Evolutionary conservation across 2,329 filamentous ascomycete species (phyloP).

Genomic region (Alternaria conjuncta): DNA sequence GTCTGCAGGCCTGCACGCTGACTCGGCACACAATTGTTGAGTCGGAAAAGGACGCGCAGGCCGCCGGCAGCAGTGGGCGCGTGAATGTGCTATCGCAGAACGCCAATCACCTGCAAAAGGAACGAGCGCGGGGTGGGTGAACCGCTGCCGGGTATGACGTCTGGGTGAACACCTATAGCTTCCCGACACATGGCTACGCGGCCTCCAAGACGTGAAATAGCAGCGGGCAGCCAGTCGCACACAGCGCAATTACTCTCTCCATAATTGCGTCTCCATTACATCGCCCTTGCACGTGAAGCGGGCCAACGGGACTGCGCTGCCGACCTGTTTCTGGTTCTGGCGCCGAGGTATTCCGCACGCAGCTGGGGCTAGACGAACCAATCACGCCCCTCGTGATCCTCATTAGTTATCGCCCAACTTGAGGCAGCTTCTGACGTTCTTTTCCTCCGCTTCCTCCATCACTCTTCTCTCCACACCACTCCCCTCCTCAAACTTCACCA

Average conservation of each 20-base stretch:
- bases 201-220: neutral
- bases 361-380: conserved; percentile 36
- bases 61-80: neutral
- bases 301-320: conserved; percentile 40
- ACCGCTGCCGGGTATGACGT: conserved; percentile 14
- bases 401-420: conserved; percentile 45
- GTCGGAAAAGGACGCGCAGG: conserved; percentile 9
- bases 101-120: conserved; percentile 8
- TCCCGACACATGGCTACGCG: neutral
- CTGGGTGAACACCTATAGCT: conserved; percentile 4
- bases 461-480: conserved; percentile 47
- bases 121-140: conserved; percentile 11
- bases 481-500: conserved; percentile 52
- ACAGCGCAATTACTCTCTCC: neutral
- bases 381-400: conserved; percentile 38
- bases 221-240: neutral
- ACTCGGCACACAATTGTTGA: conserved; percentile 18
- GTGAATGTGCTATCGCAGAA: neutral
- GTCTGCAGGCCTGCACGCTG: conserved; percentile 34
- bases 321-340: conserved; percentile 27
- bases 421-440: conserved; percentile 46
- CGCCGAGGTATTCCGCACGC: conserved; percentile 39
- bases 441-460: conserved; percentile 42
- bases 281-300: conserved; percentile 37
- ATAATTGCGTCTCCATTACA: conserved; percentile 21